Evolutionary conservation across 352 stramenopile species (phyloP), one percentile per base, ranked within the genome.

Genomic region (Phytophthora lateralis): DNA sequence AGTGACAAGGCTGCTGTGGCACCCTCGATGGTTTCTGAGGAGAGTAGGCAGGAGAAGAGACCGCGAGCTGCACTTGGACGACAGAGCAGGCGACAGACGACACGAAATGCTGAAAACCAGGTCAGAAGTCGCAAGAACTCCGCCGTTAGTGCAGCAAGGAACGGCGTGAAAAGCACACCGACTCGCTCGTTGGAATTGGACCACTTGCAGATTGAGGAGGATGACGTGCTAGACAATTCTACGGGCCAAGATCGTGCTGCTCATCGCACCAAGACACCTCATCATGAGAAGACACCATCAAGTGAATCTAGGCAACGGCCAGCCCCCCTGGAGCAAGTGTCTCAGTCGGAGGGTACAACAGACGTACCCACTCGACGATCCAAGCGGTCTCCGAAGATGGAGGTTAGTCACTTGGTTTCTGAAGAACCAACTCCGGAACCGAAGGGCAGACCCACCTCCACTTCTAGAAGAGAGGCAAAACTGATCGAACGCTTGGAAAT

Each of bases 331-430:
- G 18, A 60, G 9, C 46, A 65, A 56, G 34, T 52, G 10, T 51
- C 50, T n/a, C 41, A 43, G 15, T 37, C 34, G n/a, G 53, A 63
- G 39, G 29, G 42, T 42, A 52, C 50, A 47, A 45, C 34, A 26
- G 37, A 50, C 9, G 51, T 42, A n/a, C 24, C 46, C 18, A 29
- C 20, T 71, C 43, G 55, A 44, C 42, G 51, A 64, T 52, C 34
- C 1, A 71, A 65, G 47, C 46, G 38, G 17, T 75, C 66, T 11
- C 66, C 55, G 7, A 75, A 63, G 29, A 71, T 75, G 66, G 37
- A 67, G 46, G 62, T 75, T 0, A 54, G 42, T 55, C 66, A 71
- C 60, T 75, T 75, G 29, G n/a, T 55, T 26, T 44, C 55, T 15
- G 57, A 49, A 8, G 44, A 62, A 26, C 27, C 38, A 35, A 50